Conservation (phyloP, 306 rosid genomes). For the Potentilla sterilis region DNA sequence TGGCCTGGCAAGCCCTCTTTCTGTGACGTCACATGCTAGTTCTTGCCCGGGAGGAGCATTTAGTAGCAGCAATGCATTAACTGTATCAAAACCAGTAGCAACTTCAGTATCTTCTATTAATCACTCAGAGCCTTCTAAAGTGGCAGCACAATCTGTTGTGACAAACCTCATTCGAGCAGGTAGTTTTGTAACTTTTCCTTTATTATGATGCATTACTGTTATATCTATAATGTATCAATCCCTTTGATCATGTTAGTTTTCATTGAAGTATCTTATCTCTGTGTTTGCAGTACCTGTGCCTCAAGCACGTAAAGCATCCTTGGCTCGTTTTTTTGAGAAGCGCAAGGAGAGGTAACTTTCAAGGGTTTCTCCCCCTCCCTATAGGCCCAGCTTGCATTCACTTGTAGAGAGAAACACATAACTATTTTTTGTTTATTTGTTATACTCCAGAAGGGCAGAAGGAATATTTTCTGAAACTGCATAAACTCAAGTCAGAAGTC, state of each 20-base stretch:
- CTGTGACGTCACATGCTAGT: slow-evolving; percentile 33
- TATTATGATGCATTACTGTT: not conserved
- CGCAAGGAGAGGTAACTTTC: slow-evolving; percentile 82
- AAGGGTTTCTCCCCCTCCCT: not conserved
- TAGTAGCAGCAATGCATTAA: slow-evolving; percentile 38
- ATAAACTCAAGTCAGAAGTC: not conserved
- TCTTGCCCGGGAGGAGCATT: slow-evolving; percentile 42
- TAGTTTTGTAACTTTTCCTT: slow-evolving; percentile 23
- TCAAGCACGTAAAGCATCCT: slow-evolving; percentile 93
- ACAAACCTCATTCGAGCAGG: slow-evolving; percentile 53
- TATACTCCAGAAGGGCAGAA: not conserved
- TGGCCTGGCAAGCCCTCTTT: slow-evolving; percentile 42
- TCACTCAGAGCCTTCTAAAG: slow-evolving; percentile 44
- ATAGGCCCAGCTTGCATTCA: not conserved
- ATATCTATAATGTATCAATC: not conserved
- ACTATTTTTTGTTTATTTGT: not conserved
- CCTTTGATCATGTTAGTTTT: not conserved
- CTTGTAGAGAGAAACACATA: slow-evolving; percentile 9
- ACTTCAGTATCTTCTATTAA: slow-evolving; percentile 38
- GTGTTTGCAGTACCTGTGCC: slow-evolving; percentile 60
- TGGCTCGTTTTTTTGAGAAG: slow-evolving; percentile 92
- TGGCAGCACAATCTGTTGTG: slow-evolving; percentile 40
- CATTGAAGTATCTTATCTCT: not conserved
- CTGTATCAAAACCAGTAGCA: slow-evolving; percentile 38
- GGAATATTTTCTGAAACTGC: not conserved